Base-by-base conservation (phyloP, 108 stramenopile genomes). In the Mediolabrus comicus region DNA sequence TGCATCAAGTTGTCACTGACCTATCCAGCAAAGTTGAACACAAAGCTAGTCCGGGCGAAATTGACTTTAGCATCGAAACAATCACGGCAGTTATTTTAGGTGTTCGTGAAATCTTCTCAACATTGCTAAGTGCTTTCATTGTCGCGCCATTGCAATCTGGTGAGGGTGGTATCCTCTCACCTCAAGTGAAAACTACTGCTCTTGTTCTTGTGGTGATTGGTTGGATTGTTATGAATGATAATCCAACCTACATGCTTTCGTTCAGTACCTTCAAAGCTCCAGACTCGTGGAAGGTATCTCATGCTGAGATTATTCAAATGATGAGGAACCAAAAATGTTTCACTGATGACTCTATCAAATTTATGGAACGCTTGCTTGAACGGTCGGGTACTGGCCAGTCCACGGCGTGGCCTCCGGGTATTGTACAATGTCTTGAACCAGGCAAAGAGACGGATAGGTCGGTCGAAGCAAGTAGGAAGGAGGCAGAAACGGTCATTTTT, bases 391-490 rank as follows among this genome's bases (percentile, higher is more conserved):
- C 92, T 14, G 96, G 94, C 36, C 97, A 95, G 61, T 86, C 92
- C 3, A 99, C 98, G 11, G 97, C 97, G 6, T 99, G 98, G 98
- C 98, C 98, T 30, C 98, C 98, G 6, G 97, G 96, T 14, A 98
- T 97, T 67, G 78, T 84, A 11, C 80, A 87, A 58, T 86, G 90
- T 70, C 79, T 97, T n/a, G 32, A 87, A 52, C 36, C 68, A 7
- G 74, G 74, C 43, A 83, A 84, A 57, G 74, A 82, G 75, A 81
- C 93, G 1, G 97, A 98, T 79, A 74, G 84, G 41, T 91, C 91
- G 39, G 92, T 97, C 5, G 90, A 88, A 19, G 97, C 85, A 0
- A 89, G 95, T 56, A 85, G 98, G 32, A 83, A 92, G 58, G 98
- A 99, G 74, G 92, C 94, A 6, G 95, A 97, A 73, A 85, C 82